phyloP scores from a whole-genome alignment of 2,329 filamentous ascomycete genomes.

The Coccinonectria pachysandricola region DNA sequence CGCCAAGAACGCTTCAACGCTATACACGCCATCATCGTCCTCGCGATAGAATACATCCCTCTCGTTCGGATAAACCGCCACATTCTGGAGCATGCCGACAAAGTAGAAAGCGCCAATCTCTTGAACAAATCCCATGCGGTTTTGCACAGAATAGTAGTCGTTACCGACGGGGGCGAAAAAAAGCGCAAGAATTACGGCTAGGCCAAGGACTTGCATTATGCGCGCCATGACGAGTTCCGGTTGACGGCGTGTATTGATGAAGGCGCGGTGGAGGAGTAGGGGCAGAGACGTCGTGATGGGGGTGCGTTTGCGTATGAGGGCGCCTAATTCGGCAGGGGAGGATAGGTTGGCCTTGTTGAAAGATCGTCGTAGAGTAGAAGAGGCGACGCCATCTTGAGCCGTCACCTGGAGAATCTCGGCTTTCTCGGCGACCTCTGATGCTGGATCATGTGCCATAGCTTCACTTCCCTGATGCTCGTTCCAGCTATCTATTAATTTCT shows the following conservation, averaged over 20 bases:
- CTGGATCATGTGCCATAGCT: slow-evolving; percentile 10
- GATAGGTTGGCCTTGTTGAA: slow-evolving; percentile 39
- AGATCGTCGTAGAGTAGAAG: slow-evolving; percentile 26
- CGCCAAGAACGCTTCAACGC: slow-evolving; percentile 59
- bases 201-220: slow-evolving; percentile 55
- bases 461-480: too few species aligned
- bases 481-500: slow-evolving; percentile 52
- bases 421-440: slow-evolving; percentile 16
- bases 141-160: slow-evolving; percentile 62
- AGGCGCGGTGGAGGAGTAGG: slow-evolving; percentile 54
- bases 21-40: slow-evolving; percentile 62
- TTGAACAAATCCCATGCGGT: slow-evolving; percentile 62
- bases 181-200: slow-evolving; percentile 52
- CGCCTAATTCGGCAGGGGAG: slow-evolving; percentile 62
- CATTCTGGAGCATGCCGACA: slow-evolving; percentile 70
- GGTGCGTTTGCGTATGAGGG: slow-evolving; percentile 52
- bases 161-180: slow-evolving; percentile 64
- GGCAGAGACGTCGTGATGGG: slow-evolving; percentile 54
- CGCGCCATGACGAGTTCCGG: slow-evolving; percentile 54
- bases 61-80: slow-evolving; percentile 62
- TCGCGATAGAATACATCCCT: slow-evolving; percentile 70
- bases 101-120: slow-evolving; percentile 64
- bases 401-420: neutral
- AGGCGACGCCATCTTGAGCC: neutral
- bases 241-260: slow-evolving; percentile 59